These are phyloP conservation scores for Simplicillium aogashimaense DNA, from an alignment of 2,329 filamentous ascomycete genomes.

Conservation along the genomic window DNA sequence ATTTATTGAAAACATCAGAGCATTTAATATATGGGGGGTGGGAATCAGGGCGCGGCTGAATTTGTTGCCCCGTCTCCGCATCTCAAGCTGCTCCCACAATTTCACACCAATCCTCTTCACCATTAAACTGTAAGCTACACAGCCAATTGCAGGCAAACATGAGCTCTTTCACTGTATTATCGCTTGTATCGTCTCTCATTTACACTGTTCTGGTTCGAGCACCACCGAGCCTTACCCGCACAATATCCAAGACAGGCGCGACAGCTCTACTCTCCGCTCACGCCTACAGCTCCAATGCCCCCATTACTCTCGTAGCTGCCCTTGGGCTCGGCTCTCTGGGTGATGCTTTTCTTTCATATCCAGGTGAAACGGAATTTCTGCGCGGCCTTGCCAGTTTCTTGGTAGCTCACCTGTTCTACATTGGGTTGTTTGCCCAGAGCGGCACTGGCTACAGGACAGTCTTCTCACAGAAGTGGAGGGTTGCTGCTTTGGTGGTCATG, in stretches of 20 bases:
- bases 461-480: slow-evolving; percentile 7
- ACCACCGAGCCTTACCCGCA: slow-evolving; percentile 16
- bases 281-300: slow-evolving; percentile 7
- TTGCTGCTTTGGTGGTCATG: slow-evolving; percentile 9
- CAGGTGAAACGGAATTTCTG: slow-evolving; percentile 19
- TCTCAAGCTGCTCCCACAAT: no score
- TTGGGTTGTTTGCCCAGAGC: slow-evolving; percentile 13
- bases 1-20: no score
- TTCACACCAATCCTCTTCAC: no score
- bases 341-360: slow-evolving; percentile 25
- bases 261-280: slow-evolving; percentile 18
- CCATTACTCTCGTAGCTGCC: slow-evolving; percentile 14
- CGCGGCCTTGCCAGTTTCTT: slow-evolving; percentile 22
- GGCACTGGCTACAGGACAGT: slow-evolving; percentile 7
- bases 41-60: no score
- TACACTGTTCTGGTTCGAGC: slow-evolving; percentile 11
- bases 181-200: slow-evolving; percentile 7
- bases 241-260: slow-evolving; percentile 18
- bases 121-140: no score
- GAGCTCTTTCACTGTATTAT: no score
- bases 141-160: no score
- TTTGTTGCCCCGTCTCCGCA: no score
- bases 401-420: slow-evolving; percentile 22
- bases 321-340: slow-evolving; percentile 20
- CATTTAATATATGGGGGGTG: no score